These are phyloP conservation scores for Sphaceloma murrayae DNA, from an alignment of 2,329 filamentous ascomycete species.

Conservation along the genomic window DNA sequence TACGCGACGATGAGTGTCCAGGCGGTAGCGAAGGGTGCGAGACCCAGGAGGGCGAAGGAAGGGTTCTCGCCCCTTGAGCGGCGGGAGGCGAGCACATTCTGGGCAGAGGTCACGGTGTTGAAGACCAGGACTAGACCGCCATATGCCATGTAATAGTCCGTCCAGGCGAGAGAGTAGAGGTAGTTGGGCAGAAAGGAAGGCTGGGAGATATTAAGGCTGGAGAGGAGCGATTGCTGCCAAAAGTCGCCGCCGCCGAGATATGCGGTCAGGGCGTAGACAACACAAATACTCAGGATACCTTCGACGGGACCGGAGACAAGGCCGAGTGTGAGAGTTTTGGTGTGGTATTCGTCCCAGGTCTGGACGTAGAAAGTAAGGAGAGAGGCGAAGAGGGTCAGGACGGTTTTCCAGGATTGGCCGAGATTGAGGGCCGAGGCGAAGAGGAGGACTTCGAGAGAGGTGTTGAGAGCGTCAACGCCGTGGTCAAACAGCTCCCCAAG, in stretches of 20 bases:
- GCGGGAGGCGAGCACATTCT: conserved; percentile 76
- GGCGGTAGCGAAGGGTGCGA: conserved; percentile 67
- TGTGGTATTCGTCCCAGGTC: conserved; percentile 99
- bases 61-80: conserved; percentile 62
- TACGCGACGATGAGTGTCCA: conserved; percentile 73
- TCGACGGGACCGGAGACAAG: conserved; percentile 91
- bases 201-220: conserved; percentile 58
- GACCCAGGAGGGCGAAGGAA: conserved; percentile 67
- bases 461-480: conserved; percentile 93
- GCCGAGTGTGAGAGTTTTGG: conserved; percentile 85
- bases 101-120: conserved; percentile 64
- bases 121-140: conserved; percentile 70
- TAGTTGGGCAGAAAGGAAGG: conserved; percentile 54
- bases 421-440: conserved; percentile 90
- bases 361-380: conserved; percentile 96
- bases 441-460: conserved; percentile 81
- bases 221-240: conserved; percentile 78
- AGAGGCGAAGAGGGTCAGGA: conserved; percentile 71
- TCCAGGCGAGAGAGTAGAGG: conserved; percentile 74
- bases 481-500: conserved; percentile 96
- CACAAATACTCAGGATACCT: conserved; percentile 74
- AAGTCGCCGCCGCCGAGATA: conserved; percentile 80
- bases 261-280: conserved; percentile 75
- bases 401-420: conserved; percentile 83
- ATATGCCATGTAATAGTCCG: conserved; percentile 86